Evolutionary conservation across 2,329 filamentous ascomycete species (phyloP).

Genomic region (Exserohilum turcica): DNA sequence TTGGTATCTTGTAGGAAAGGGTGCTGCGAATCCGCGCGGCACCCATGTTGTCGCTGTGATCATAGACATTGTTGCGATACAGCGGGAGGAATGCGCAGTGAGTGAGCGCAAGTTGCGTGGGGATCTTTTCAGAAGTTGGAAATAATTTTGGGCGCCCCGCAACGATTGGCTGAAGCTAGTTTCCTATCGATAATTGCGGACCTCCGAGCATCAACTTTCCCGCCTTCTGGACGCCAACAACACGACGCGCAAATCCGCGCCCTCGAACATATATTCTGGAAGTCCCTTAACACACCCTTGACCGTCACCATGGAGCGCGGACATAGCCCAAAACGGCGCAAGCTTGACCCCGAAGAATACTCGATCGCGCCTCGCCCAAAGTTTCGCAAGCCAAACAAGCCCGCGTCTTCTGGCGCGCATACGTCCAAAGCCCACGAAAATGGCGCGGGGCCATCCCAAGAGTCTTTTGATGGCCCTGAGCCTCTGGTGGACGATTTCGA

Average conservation of each 20-base stretch:
- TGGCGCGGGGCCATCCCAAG: slow-evolving; percentile 55
- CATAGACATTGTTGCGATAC: slow-evolving; percentile 56
- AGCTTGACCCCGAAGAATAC: slow-evolving; percentile 68
- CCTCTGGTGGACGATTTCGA: slow-evolving; percentile 69
- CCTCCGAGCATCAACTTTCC: slow-evolving; percentile 21
- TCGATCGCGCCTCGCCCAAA: slow-evolving; percentile 58
- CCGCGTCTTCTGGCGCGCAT: slow-evolving; percentile 44
- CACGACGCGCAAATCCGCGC: background rate
- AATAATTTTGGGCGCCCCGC: slow-evolving; percentile 25
- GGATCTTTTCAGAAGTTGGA: slow-evolving; percentile 20
- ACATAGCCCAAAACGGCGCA: slow-evolving; percentile 67
- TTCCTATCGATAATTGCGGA: slow-evolving; percentile 34
- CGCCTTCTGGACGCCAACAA: background rate
- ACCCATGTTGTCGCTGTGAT: slow-evolving; percentile 61
- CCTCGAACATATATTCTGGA: background rate
- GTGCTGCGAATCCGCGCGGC: slow-evolving; percentile 57
- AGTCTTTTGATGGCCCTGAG: slow-evolving; percentile 67
- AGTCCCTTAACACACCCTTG: background rate
- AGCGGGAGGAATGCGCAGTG: slow-evolving; percentile 11
- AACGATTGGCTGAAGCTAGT: slow-evolving; percentile 25
- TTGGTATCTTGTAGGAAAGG: slow-evolving; percentile 55
- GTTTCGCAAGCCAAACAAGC: slow-evolving; percentile 44
- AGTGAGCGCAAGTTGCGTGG: slow-evolving; percentile 17
- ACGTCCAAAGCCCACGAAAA: slow-evolving; percentile 40
- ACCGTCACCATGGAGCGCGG: slow-evolving; percentile 43